Conservation (phyloP, 192 early-diverging fungal genomes). For the Umbelopsis ramanniana region DNA sequence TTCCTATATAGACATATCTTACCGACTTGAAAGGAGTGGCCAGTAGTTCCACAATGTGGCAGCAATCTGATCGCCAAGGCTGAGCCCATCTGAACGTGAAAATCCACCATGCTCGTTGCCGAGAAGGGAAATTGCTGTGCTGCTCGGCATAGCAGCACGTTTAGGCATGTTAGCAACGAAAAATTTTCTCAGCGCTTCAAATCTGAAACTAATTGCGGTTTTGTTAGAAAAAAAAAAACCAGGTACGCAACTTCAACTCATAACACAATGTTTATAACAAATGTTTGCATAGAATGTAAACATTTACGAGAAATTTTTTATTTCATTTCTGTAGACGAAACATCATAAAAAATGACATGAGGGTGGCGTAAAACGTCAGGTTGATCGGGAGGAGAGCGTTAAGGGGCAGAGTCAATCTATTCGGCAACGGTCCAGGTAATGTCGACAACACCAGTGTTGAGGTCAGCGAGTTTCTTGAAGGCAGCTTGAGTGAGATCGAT, state of each 20-base stretch:
- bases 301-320: conserved; percentile 1
- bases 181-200: too few species aligned
- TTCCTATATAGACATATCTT: too few species aligned
- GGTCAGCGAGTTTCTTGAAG: conserved; percentile 42
- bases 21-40: too few species aligned
- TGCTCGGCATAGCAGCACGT: too few species aligned
- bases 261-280: conserved; percentile 10
- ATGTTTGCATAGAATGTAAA: conserved; percentile 8
- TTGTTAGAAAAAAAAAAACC: too few species aligned
- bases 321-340: not conserved
- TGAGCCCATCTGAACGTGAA: too few species aligned
- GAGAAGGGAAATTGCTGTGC: too few species aligned
- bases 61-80: too few species aligned
- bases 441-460: conserved; percentile 37
- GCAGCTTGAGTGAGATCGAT: conserved; percentile 47
- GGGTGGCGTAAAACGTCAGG: not conserved
- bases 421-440: conserved; percentile 47
- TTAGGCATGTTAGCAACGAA: too few species aligned
- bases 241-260: not conserved
- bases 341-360: not conserved
- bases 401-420: not conserved
- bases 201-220: too few species aligned
- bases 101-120: too few species aligned
- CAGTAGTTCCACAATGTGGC: too few species aligned
- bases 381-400: not conserved